Conservation (phyloP, 2,329 filamentous ascomycete genomes). For the Fusarium tricinctum region DNA sequence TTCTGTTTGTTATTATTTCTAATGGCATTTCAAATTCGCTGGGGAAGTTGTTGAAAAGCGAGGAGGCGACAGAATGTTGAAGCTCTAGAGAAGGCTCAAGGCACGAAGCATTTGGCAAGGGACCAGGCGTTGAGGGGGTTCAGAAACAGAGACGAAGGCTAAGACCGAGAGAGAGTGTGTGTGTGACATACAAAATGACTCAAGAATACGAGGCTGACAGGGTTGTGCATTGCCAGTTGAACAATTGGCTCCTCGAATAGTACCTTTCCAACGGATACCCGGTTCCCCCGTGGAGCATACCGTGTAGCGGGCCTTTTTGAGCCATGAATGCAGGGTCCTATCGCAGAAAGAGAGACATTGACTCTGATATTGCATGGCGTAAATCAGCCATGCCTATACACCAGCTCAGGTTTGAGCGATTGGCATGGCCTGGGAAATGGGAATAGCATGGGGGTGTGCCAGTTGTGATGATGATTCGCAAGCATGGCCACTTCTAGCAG, state of each 20-base stretch:
- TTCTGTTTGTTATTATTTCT: constrained; percentile 7
- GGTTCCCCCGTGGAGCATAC: constrained; percentile 2
- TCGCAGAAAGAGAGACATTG: neutral
- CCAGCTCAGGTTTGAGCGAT: no score
- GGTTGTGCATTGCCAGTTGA: constrained; percentile 2
- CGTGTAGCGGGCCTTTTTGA: no score
- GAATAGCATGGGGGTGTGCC: constrained; percentile 3
- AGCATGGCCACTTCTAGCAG: constrained; percentile 22
- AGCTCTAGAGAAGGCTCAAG: constrained; percentile 2
- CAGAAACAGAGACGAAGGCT: neutral
- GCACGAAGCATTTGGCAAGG: constrained; percentile 15
- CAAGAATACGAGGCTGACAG: constrained; percentile 17
- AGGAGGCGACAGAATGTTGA: neutral
- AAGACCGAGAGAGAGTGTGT: neutral
- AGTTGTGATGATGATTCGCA: constrained; percentile 20
- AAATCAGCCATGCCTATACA: neutral
- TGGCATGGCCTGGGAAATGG: constrained; percentile 2
- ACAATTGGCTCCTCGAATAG: constrained; percentile 8
- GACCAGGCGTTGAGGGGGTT: constrained; percentile 28
- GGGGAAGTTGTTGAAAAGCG: constrained; percentile 1
- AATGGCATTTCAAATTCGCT: constrained; percentile 10
- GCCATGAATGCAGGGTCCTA: constrained; percentile 16
- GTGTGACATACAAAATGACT: constrained; percentile 3
- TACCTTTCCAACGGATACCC: constrained; percentile 1
- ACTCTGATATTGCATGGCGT: neutral